Evolutionary conservation across 331 rosid species (phyloP), one percentile per base, ranked within the genome.

Genomic region (Ulmus americana): DNA sequence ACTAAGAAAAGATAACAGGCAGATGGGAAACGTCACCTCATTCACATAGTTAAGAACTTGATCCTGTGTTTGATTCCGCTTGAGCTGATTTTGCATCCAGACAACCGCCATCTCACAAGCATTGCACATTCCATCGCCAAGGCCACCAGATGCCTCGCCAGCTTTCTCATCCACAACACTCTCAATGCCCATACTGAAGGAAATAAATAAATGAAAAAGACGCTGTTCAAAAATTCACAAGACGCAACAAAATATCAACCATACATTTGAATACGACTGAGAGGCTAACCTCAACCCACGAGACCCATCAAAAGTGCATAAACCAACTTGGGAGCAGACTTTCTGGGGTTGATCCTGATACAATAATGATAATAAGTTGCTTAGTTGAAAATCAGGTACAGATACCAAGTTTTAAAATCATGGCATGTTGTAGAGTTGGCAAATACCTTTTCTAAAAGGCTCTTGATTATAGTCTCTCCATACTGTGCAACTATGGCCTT

Each of bases 41-140:
- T 86, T 79, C 48, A 80, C 84, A 67, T 86, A 86, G 40, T 59
- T 67, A 20, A 83, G 66, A 22, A 86, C 83, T 39, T 12, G 63
- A 0, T 86, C 86, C 62, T 78, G 81, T 44, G 86, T 83, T 76
- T 78, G 72, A 16, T 86, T 84, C 67, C 60, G 74, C 63, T 55
- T 72, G 18, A 86, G 79, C 74, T 83, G 88, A 72, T 77, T 86
- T 74, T 82, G 88, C 77, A 83, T 79, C 88, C 92, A 86, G 41
- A 83, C 83, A 53, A 86, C 92, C 0, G 86, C 70, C 92, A 86
- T 78, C 80, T 86, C 92, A 72, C 86, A 86, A 10, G 80, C 51
- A 5, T 79, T 61, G 68, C 92, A 86, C 68, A 74, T 46, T n/a
- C 71, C 77, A 63, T 78, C 79, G 35, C 7, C 70, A 54, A 61